Evolutionary conservation across 495 filamentous ascomycete genomes (phyloP).

Genomic region (Podospora fimiseda): DNA sequence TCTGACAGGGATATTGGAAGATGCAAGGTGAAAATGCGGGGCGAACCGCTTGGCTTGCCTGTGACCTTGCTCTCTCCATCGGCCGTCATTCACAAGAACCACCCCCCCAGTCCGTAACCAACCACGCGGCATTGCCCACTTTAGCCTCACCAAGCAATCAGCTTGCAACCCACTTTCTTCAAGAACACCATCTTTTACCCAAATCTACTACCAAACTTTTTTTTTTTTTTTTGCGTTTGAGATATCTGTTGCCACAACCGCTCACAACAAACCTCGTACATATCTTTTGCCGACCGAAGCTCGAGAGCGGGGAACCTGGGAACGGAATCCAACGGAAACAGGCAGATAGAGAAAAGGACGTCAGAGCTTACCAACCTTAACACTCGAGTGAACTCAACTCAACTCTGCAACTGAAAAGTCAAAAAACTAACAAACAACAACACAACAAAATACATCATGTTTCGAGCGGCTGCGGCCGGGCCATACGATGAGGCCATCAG

Average conservation of each 20-base stretch:
- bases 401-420: background rate
- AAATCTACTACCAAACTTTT: background rate
- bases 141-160: too few relatives aligned
- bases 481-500: conserved; percentile 49
- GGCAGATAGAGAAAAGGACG: background rate
- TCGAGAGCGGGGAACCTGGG: background rate
- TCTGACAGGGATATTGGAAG: background rate
- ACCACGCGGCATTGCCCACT: conserved; percentile 21
- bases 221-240: background rate
- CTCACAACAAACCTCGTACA: too few relatives aligned
- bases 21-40: background rate
- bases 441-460: conserved; percentile 33
- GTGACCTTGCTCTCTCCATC: background rate
- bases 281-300: background rate
- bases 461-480: conserved; percentile 44
- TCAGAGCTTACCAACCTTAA: background rate
- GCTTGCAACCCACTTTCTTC: background rate
- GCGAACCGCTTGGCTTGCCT: background rate
- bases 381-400: background rate
- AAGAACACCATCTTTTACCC: conserved; percentile 1
- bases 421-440: background rate
- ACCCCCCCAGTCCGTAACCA: conserved; percentile 1
- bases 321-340: background rate
- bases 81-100: background rate
- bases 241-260: background rate